These are phyloP conservation scores for Immersiella caudata DNA, from an alignment of 495 filamentous ascomycete genomes.

Conservation along the genomic window DNA sequence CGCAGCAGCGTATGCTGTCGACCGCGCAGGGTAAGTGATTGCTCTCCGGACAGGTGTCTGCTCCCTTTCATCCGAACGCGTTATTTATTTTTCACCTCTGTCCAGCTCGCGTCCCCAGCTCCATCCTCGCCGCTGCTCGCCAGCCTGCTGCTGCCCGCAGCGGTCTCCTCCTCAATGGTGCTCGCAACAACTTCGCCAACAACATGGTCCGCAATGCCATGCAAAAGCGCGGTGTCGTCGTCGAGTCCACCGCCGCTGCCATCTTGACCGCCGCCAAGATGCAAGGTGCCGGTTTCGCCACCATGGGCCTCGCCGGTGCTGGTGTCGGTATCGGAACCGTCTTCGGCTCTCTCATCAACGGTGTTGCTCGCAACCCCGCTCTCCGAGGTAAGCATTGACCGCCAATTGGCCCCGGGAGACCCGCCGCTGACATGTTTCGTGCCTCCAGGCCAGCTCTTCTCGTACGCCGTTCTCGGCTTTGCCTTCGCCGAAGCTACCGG, in stretches of 20 bases:
- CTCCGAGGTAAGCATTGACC: slow-evolving; percentile 34
- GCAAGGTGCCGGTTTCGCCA: slow-evolving; percentile 44
- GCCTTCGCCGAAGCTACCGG: slow-evolving; percentile 47
- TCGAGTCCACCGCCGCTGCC: slow-evolving; percentile 41
- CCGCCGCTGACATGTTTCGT: slow-evolving; percentile 15
- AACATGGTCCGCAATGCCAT: slow-evolving; percentile 31
- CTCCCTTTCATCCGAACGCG: slow-evolving; percentile 3
- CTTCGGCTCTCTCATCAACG: slow-evolving; percentile 43
- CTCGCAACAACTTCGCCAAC: slow-evolving; percentile 26
- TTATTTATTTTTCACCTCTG: slow-evolving; percentile 11
- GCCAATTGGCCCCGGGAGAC: neutral
- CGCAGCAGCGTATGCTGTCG: slow-evolving; percentile 31
- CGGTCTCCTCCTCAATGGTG: slow-evolving; percentile 30
- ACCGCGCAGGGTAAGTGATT: slow-evolving; percentile 30
- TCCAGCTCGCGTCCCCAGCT: slow-evolving; percentile 35
- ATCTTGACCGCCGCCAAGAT: slow-evolving; percentile 42
- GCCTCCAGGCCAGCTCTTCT: slow-evolving; percentile 40
- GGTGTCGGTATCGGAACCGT: slow-evolving; percentile 47
- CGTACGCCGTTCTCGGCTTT: slow-evolving; percentile 45
- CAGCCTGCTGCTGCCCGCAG: slow-evolving; percentile 26
- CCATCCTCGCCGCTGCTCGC: slow-evolving; percentile 29
- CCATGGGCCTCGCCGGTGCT: slow-evolving; percentile 46
- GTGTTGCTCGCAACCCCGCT: slow-evolving; percentile 46
- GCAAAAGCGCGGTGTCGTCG: slow-evolving; percentile 38
- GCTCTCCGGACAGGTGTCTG: slow-evolving; percentile 17